These are phyloP conservation scores for Saccharomycopsis hybrid DNA, from an alignment of 1,139 yeast genomes.

Conservation along the genomic window DNA sequence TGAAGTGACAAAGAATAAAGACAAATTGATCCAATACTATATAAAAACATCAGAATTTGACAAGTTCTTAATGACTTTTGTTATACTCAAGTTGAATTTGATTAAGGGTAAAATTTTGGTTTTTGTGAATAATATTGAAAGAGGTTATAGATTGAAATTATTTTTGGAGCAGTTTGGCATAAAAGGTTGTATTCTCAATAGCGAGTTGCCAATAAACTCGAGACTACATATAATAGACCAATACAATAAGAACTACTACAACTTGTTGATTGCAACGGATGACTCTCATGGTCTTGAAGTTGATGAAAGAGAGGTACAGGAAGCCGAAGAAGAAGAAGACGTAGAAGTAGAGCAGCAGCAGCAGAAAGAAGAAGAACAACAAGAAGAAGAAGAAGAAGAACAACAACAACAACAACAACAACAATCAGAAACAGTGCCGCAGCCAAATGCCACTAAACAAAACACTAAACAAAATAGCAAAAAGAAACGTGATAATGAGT, in stretches of 20 bases:
- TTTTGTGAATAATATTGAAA: slow-evolving; percentile 89
- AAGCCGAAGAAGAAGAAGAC: slow-evolving; percentile 40
- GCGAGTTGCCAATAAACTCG: slow-evolving; percentile 90
- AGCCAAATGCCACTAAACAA: slow-evolving; percentile 22
- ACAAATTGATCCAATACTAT: slow-evolving; percentile 73
- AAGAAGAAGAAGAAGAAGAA: slow-evolving; percentile 12
- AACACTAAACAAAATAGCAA: slow-evolving; percentile 25
- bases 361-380: slow-evolving; percentile 18
- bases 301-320: background rate
- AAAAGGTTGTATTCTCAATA: slow-evolving; percentile 78
- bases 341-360: slow-evolving; percentile 31
- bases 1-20: slow-evolving; percentile 42
- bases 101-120: slow-evolving; percentile 88
- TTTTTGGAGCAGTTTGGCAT: slow-evolving; percentile 95
- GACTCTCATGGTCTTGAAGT: slow-evolving; percentile 56
- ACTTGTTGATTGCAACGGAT: slow-evolving; percentile 89
- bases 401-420: slow-evolving; percentile 22
- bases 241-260: slow-evolving; percentile 84
- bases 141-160: slow-evolving; percentile 87
- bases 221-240: slow-evolving; percentile 93
- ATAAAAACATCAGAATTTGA: slow-evolving; percentile 86
- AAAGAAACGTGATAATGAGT: slow-evolving; percentile 57
- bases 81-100: slow-evolving; percentile 79
- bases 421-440: slow-evolving; percentile 1
- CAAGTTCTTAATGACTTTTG: slow-evolving; percentile 84